Base-by-base conservation (phyloP, 345 rosid genomes). In the Carallia brachiata region DNA sequence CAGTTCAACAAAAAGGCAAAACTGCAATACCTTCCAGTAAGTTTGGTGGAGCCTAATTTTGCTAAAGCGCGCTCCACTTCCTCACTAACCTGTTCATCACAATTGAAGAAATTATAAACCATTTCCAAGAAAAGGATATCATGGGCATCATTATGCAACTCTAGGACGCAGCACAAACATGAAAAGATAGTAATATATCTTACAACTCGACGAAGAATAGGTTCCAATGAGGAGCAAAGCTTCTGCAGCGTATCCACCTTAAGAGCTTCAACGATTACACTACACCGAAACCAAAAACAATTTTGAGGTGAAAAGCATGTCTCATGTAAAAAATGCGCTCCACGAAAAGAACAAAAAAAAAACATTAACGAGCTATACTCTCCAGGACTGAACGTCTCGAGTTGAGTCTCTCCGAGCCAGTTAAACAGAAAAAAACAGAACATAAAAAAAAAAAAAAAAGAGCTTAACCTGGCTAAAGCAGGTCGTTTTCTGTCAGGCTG, bases 51-150 rank as follows among this genome's bases (percentile, higher is more conserved):
- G 63, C 74, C 81, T 9, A 77, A 50, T 69, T 77, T 77, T 36
- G 81, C 77, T 15, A 77, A 60, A 40, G 81, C 81, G 50, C 81
- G 81, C 73, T 77, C 81, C 67, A 77, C 71, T 77, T 77, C 81
- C 69, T 77, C 81, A 7, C 81, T 77, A 52, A 77, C 81, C 81
- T 77, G 71, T 47, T 62, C 36, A 32, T 62, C 36, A 32, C 16
- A 9, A 67, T 23, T 36, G 2, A 54, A 67, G 48, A 23, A 16
- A 12, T 31, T 6, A 7, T 31, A 23, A 60, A 37, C 0, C 59
- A 8, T n/a, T n/a, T 5, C 31, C 32, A 27, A 27, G n/a, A 52
- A 17, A 4, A 13, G 32, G 31, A 56, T 5, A 30, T 23, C 60
- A 27, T 27, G 32, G 9, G 15, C 15, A 56, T 27, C 31, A 7